Base-by-base conservation (phyloP, 2,329 filamentous ascomycete species). In the Ceratocystis ficicola region DNA sequence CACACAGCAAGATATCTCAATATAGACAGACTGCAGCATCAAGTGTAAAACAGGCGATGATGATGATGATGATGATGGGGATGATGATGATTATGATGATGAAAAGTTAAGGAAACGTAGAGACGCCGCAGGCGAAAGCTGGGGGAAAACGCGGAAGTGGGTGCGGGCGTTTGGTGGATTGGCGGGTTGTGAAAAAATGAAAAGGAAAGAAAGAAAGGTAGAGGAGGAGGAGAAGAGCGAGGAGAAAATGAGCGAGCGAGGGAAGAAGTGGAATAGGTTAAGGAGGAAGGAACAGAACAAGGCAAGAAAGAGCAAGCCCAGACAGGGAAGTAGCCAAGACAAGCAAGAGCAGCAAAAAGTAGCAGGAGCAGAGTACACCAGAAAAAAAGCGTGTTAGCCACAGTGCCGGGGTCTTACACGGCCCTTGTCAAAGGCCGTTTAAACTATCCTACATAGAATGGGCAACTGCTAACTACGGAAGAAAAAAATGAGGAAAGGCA, bases 251-350 rank as follows among this genome's bases (percentile, higher is more conserved):
- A 50, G 44, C 57, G 44, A 63, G 44, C 55, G 44, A 62, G 64
- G 64, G 57, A 65, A 55, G 63, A 20, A 48, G 48, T 63, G 20
- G 41, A 59, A 59, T 32, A 65, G 41, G 50, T 36, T 59, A 59
- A 46, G 32, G 69, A 68, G 71, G 70, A 70, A 71, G 69, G 70
- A 71, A 70, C 70, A 69, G 68, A 70, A 72, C 71, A 71, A 72
- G 72, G 71, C 71, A 72, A 69, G 25, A 63, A 52, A 69, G 25
- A 63, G 55, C 22, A 30, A n/a, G 52, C 52, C 48, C 52, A 57
- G 52, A 57, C 52, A 57, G 52, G 52, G 52, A 57, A 57, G 52
- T 57, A 57, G 52, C 52, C 52, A 57, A 57, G 52, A 57, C 52
- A 57, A 41, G 28, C 52, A 57, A 57, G 17, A 57, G 52, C 28